Evolutionary conservation across 164 flowering plant genomes (phyloP).

Genomic region (Sextonia rubra): DNA sequence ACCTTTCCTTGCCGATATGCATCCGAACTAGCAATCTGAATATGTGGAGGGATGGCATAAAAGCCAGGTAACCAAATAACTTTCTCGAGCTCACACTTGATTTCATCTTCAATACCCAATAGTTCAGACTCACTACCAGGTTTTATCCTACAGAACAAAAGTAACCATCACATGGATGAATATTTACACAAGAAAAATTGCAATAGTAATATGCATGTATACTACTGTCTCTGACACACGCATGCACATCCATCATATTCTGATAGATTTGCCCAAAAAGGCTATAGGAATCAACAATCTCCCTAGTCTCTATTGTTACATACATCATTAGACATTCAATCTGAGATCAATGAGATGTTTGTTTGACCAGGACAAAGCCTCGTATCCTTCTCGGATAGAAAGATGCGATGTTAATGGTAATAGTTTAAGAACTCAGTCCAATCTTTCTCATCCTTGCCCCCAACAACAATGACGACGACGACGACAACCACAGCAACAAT

Average conservation of each 20-base stretch:
- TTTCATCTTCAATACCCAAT: conserved; percentile 58
- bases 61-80: conserved; percentile 71
- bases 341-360: too few relatives aligned
- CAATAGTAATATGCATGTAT: neutral
- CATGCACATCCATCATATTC: neutral
- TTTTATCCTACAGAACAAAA: conserved; percentile 47
- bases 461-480: too few relatives aligned
- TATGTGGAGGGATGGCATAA: conserved; percentile 56
- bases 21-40: conserved; percentile 63
- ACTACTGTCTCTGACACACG: neutral
- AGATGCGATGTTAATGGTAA: too few relatives aligned
- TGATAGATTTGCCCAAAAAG: neutral
- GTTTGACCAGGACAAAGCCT: too few relatives aligned
- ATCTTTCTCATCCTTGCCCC: too few relatives aligned
- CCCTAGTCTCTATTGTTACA: too few relatives aligned
- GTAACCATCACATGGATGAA: neutral
- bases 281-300: neutral
- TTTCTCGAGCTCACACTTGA: conserved; percentile 49
- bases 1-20: conserved; percentile 77
- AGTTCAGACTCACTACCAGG: conserved; percentile 48
- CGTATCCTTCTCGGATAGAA: too few relatives aligned
- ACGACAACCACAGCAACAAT: too few relatives aligned
- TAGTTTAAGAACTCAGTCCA: too few relatives aligned
- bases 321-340: too few relatives aligned
- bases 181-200: neutral